A percentile compares a stretch with the other conserved stretches of the same genome.
Conservation (phyloP, 768 basidiomycete species). For the Tulasnella calospora region DNA sequence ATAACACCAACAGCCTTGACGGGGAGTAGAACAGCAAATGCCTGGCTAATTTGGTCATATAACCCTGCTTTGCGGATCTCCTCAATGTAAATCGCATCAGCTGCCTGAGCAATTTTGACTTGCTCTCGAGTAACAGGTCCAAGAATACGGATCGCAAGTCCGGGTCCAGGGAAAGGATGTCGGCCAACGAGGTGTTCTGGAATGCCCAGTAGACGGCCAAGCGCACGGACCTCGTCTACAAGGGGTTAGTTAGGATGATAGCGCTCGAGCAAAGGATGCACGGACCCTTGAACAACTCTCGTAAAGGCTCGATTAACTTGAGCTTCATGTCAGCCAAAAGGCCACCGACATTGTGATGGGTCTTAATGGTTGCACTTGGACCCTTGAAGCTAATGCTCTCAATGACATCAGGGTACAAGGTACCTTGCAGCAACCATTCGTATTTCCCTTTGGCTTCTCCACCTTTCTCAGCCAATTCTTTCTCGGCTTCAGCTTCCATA, state of each 20-base stretch:
- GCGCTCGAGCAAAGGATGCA: slow-evolving; percentile 9
- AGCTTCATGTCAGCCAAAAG: slow-evolving; percentile 95
- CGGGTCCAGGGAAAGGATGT: slow-evolving; percentile 98
- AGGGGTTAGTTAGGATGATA: background rate
- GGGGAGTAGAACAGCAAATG: slow-evolving; percentile 92
- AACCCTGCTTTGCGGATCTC: slow-evolving; percentile 91
- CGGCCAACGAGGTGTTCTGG: slow-evolving; percentile 90
- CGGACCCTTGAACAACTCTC: slow-evolving; percentile 96
- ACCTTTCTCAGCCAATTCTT: slow-evolving; percentile 58
- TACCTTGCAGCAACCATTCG: slow-evolving; percentile 96
- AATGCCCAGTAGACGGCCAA: slow-evolving; percentile 86
- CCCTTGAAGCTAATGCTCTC: slow-evolving; percentile 99
- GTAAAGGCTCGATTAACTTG: slow-evolving; percentile 94
- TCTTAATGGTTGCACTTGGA: slow-evolving; percentile 98
- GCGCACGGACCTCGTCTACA: slow-evolving; percentile 88
- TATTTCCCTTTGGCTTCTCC: slow-evolving; percentile 80
- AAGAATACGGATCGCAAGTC: slow-evolving; percentile 94
- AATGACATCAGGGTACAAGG: slow-evolving; percentile 97
- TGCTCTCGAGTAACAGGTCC: slow-evolving; percentile 93
- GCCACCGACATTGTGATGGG: slow-evolving; percentile 92
- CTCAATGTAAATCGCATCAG: slow-evolving; percentile 94
- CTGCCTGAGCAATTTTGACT: slow-evolving; percentile 83
- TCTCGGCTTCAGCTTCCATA: slow-evolving; percentile 76
- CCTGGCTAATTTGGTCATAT: slow-evolving; percentile 92
- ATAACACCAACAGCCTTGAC: slow-evolving; percentile 97